A percentile compares a stretch with the other conserved stretches of the same genome.
Evolutionary conservation across 2,329 filamentous ascomycete genomes (phyloP).

Genomic region (Juglanconis sp.): DNA sequence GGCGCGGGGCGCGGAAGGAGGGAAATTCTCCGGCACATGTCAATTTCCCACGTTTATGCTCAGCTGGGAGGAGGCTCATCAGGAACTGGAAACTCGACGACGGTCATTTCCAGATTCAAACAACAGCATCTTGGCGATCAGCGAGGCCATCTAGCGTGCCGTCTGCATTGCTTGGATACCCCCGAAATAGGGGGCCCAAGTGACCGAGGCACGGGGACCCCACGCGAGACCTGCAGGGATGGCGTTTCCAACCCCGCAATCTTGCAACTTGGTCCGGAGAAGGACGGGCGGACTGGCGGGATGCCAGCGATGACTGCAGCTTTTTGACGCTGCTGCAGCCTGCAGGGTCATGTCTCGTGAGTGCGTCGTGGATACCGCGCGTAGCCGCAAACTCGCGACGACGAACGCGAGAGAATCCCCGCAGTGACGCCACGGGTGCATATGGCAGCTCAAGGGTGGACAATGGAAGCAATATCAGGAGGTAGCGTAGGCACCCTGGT

Average conservation of each 20-base stretch:
- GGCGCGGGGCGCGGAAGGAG: background rate
- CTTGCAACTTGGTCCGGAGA: background rate
- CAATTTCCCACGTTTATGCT: background rate
- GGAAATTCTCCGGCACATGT: background rate
- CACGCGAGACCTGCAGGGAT: background rate
- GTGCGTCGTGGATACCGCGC: background rate
- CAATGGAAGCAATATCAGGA: background rate
- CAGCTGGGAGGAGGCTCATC: no score
- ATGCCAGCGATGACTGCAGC: no score
- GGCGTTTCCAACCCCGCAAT: background rate
- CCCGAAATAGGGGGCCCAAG: no score
- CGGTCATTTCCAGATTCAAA: no score
- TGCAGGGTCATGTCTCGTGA: no score
- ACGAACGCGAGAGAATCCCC: background rate
- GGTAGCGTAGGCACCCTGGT: background rate
- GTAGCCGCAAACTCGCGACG: background rate
- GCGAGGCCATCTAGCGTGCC: no score
- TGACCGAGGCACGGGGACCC: no score
- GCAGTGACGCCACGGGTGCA: conserved; percentile 3
- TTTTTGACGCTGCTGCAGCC: no score
- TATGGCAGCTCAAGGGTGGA: background rate
- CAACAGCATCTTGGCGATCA: no score
- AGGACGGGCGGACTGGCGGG: background rate
- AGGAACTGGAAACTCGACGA: no score
- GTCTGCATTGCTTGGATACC: no score